These are phyloP conservation scores for Colletotrichum paranaense DNA, from an alignment of 2,329 filamentous ascomycete species.

Conservation along the genomic window DNA sequence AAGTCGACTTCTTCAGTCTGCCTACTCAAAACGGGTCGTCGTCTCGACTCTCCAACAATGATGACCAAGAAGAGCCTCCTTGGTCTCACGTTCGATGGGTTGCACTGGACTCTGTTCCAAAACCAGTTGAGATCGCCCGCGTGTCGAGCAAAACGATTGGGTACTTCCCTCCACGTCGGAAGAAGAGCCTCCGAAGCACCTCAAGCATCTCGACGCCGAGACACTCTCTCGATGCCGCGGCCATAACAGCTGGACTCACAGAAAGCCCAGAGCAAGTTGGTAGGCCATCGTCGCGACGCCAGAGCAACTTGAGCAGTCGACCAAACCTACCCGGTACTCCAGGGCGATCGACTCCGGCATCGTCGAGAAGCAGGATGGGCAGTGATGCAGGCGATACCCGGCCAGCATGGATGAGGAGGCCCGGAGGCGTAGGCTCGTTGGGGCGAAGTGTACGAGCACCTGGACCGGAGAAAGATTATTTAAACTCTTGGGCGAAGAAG, in stretches of 20 bases:
- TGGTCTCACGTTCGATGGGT: slow-evolving; percentile 96
- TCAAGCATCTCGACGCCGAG: slow-evolving; percentile 76
- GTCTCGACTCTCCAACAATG: slow-evolving; percentile 23
- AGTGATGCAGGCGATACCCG: slow-evolving; percentile 53
- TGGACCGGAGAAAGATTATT: slow-evolving; percentile 84
- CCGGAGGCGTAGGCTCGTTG: slow-evolving; percentile 90
- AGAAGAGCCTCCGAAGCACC: slow-evolving; percentile 80
- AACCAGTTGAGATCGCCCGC: slow-evolving; percentile 86
- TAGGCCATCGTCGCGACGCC: slow-evolving; percentile 51
- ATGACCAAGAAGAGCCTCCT: slow-evolving; percentile 69
- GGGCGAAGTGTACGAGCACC: slow-evolving; percentile 76
- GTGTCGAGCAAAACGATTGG: slow-evolving; percentile 84
- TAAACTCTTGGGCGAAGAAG: slow-evolving; percentile 86
- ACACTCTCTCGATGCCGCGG: slow-evolving; percentile 65
- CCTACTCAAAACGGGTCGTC: slow-evolving; percentile 10
- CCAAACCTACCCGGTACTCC: slow-evolving; percentile 43
- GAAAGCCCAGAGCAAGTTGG: slow-evolving; percentile 32
- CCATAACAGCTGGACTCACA: slow-evolving; percentile 1
- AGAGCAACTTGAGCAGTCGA: slow-evolving; percentile 53
- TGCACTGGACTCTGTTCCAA: slow-evolving; percentile 74
- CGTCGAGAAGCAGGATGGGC: slow-evolving; percentile 49
- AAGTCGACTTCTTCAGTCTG: slow-evolving; percentile 41
- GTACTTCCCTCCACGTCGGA: slow-evolving; percentile 90
- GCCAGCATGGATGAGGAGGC: slow-evolving; percentile 78
- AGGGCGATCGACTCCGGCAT: slow-evolving; percentile 44